Evolutionary conservation across 306 rosid genomes (phyloP).

Genomic region (Trifolium dubium): DNA sequence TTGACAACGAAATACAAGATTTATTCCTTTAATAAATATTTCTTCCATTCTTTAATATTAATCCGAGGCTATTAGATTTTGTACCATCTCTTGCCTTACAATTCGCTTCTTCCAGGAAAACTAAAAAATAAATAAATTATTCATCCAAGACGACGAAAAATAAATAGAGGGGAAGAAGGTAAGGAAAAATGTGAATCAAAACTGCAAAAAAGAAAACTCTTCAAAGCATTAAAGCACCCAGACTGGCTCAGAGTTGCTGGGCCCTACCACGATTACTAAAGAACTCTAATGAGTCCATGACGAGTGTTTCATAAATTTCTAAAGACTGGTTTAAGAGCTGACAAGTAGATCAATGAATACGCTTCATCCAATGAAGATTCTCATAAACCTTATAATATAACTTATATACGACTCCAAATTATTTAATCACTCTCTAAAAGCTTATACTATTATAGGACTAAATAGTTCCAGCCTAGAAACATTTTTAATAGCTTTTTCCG

Average conservation of each 20-base stretch:
- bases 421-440: conserved; percentile 19
- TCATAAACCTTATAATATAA: neutral
- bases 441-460: conserved; percentile 26
- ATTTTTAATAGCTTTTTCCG: conserved; percentile 19
- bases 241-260: neutral
- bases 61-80: neutral
- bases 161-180: neutral
- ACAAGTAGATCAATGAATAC: conserved; percentile 8
- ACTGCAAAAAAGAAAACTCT: conserved; percentile 19
- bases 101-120: neutral
- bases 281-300: conserved; percentile 22
- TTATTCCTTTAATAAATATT: conserved; percentile 10
- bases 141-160: neutral
- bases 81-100: neutral
- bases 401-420: neutral
- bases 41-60: too few relatives aligned
- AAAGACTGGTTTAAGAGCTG: neutral
- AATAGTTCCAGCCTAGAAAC: conserved; percentile 17
- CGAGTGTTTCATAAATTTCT: conserved; percentile 2
- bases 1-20: conserved; percentile 7
- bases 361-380: conserved; percentile 27
- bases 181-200: neutral
- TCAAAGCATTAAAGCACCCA: conserved; percentile 26
- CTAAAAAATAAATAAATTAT: neutral
- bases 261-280: conserved; percentile 11